These are phyloP conservation scores for Corinectria fuckeliana DNA, from an alignment of 2,329 filamentous ascomycete species.

Conservation along the genomic window DNA sequence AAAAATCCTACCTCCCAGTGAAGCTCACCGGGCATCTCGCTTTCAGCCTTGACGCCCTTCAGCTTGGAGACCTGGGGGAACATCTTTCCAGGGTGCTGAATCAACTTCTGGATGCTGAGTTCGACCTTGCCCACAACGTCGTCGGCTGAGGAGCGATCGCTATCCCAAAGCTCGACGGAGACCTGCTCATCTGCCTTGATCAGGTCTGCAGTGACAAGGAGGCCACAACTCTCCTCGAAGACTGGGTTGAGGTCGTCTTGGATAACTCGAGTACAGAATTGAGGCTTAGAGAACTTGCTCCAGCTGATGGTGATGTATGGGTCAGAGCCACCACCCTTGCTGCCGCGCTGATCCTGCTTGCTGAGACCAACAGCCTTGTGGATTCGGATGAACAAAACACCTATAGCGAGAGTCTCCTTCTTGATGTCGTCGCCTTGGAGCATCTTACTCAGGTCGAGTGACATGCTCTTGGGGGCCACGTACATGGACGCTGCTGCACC, in stretches of 20 bases:
- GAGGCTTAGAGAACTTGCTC: constrained; percentile 96
- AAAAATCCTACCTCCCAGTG: constrained; percentile 98
- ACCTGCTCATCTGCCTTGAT: constrained; percentile 94
- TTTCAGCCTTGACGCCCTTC: constrained; percentile 81
- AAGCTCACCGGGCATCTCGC: constrained; percentile 88
- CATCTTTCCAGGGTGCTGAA: constrained; percentile 90
- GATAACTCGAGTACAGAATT: constrained; percentile 96
- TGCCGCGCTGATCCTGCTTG: constrained; percentile 87
- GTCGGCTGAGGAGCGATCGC: constrained; percentile 88
- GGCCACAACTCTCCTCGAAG: constrained; percentile 85
- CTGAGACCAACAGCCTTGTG: constrained; percentile 86
- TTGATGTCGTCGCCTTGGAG: constrained; percentile 90
- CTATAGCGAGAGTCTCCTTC: constrained; percentile 85
- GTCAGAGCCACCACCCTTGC: constrained; percentile 85
- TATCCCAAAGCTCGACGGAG: constrained; percentile 95
- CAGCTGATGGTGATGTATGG: constrained; percentile 95
- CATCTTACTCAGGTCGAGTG: constrained; percentile 88
- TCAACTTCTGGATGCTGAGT: constrained; percentile 91
- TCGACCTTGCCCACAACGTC: constrained; percentile 96
- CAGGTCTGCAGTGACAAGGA: constrained; percentile 86
- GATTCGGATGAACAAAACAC: constrained; percentile 91
- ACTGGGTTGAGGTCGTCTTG: constrained; percentile 92
- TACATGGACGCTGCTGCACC: constrained; percentile 87
- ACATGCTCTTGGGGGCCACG: constrained; percentile 93
- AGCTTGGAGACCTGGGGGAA: constrained; percentile 87